A percentile compares a stretch with the other conserved stretches of the same genome.
phyloP scores from a whole-genome alignment of 768 basidiomycete genomes.

The Cubamyces sp. region DNA sequence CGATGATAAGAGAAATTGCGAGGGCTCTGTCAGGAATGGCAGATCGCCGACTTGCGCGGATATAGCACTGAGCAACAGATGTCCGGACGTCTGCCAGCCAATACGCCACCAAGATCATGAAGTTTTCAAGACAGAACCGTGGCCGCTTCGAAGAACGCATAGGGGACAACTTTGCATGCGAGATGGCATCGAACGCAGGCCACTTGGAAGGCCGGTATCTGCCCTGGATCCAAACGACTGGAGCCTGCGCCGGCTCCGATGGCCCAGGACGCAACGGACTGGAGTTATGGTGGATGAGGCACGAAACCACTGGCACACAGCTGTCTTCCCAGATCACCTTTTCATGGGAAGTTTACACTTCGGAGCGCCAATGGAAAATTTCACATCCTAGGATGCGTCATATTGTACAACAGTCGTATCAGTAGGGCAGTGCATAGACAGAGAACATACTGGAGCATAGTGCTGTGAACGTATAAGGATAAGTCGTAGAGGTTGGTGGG shows the following conservation, averaged over 20 bases:
- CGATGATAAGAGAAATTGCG: neutral
- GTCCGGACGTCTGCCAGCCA: slow-evolving; percentile 4
- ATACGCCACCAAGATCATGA: neutral
- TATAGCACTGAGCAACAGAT: neutral
- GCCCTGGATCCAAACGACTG: neutral
- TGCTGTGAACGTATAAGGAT: slow-evolving; percentile 9
- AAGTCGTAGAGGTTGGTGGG: neutral
- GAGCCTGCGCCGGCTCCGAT: slow-evolving; percentile 9
- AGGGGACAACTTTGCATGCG: neutral
- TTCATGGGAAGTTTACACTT: neutral
- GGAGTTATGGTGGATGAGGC: neutral
- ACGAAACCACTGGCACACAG: too few relatives aligned
- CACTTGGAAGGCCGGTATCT: neutral
- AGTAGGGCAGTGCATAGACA: neutral
- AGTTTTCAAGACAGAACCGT: slow-evolving; percentile 1
- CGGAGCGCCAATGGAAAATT: neutral
- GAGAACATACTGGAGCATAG: slow-evolving; percentile 4
- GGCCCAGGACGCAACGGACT: neutral
- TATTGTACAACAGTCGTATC: slow-evolving; percentile 13
- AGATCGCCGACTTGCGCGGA: slow-evolving; percentile 14
- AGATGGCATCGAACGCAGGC: neutral
- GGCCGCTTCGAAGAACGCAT: neutral
- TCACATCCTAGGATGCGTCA: slow-evolving; percentile 1
- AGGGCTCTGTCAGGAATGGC: slow-evolving; percentile 7
- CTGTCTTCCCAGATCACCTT: neutral